These are phyloP conservation scores for Hawksworthiomyces lignivorus DNA, from an alignment of 2,329 filamentous ascomycete species.

Conservation along the genomic window DNA sequence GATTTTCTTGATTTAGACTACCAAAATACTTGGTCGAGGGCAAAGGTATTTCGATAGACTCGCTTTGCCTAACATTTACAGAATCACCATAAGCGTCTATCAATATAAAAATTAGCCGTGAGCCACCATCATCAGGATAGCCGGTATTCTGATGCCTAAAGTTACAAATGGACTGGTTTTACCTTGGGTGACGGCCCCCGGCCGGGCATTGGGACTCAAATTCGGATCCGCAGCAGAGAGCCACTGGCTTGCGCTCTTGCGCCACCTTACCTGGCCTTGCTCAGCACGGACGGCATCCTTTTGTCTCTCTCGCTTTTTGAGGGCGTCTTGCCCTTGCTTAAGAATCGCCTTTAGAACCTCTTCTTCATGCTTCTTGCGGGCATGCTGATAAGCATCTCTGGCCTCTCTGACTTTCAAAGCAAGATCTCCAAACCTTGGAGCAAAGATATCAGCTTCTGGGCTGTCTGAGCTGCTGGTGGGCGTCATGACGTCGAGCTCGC, in stretches of 20 bases:
- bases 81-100: no score
- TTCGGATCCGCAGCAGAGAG: conserved; percentile 42
- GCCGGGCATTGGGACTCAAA: conserved; percentile 42
- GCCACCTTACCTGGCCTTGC: conserved; percentile 34
- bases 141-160: background rate
- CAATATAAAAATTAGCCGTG: no score
- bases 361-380: conserved; percentile 38
- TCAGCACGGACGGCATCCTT: conserved; percentile 30
- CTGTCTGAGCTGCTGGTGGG: conserved; percentile 40
- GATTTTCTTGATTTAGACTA: no score
- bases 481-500: conserved; percentile 43
- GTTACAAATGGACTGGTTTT: no score
- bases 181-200: conserved; percentile 20
- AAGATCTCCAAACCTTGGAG: conserved; percentile 22
- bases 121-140: no score
- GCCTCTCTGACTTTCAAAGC: conserved; percentile 26
- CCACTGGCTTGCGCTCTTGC: conserved; percentile 39
- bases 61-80: no score
- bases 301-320: conserved; percentile 34
- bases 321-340: conserved; percentile 27
- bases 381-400: conserved; percentile 27
- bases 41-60: no score
- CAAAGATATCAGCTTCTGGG: conserved; percentile 13
- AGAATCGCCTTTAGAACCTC: conserved; percentile 15
- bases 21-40: no score